Base-by-base conservation (phyloP, 2,329 filamentous ascomycete genomes). In the Sclerotiophoma versabilis region DNA sequence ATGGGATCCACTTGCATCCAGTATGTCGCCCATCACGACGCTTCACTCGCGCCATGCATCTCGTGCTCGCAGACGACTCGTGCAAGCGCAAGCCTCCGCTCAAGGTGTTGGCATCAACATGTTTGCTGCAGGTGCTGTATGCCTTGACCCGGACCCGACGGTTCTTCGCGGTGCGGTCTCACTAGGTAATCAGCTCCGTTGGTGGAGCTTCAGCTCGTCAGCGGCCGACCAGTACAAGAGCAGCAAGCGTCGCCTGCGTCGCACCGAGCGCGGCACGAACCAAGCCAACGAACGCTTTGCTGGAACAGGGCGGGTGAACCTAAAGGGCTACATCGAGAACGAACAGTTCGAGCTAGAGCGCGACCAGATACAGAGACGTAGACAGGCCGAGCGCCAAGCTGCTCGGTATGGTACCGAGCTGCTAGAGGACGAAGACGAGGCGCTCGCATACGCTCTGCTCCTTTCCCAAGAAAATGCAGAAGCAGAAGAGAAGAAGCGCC, bases 1-100 rank as follows among this genome's bases (percentile, higher is more conserved):
- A 5, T 99, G 95, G 95, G 95, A 99, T 77, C 91, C 90, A n/a
- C 80, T 99, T 39, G 91, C 88, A 1, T 98, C 93, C 2, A 89
- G 84, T 0, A 76, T 83, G 15, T 86, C 88, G 17, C 91, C 95
- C 0, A 84, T 98, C 45, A 87, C 92, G 32, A 98, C 92, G 0
- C 81, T 99, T 48, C 93, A 96, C 70, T 91, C 92, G 2, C 87
- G 90, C 12, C 92, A 93, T 62, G 90, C 90, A 2, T 88, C 90
- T 7, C 87, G 92, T 23, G 89, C 93, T 44, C 90, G 93, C 59
- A 90, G 93, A 51, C 87, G 92, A 72, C 81, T 80, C 66, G 80
- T 84, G 5, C 86, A 89, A 72, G 87, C 86, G 2, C 84, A 88
- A 69, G 83, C 84, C n/a, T 86, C 87, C 2, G 79, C 88, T 2